Conservation (phyloP, 2,329 filamentous ascomycete species). For the Claviceps sp. region DNA sequence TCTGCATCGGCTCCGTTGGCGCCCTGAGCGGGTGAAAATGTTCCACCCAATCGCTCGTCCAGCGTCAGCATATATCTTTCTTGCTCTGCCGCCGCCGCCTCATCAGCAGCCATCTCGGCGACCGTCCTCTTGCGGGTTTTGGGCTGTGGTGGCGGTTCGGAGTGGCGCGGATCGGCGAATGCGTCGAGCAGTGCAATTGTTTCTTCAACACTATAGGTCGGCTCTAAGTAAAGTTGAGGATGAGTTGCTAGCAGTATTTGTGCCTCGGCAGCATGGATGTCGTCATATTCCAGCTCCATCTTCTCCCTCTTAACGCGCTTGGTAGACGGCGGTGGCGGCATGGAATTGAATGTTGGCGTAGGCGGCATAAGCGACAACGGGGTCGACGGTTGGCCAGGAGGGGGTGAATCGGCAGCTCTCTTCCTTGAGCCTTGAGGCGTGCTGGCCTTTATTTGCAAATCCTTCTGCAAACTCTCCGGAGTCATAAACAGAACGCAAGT, state of each 20-base stretch:
- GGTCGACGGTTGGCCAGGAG: constrained; percentile 52
- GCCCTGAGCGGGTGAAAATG: constrained; percentile 41
- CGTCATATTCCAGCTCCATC: constrained; percentile 63
- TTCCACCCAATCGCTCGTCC: constrained; percentile 66
- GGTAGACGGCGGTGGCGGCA: constrained; percentile 49
- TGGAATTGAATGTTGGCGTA: constrained; percentile 45
- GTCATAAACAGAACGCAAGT: constrained; percentile 83
- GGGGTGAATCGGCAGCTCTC: constrained; percentile 18
- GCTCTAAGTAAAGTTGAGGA: constrained; percentile 63
- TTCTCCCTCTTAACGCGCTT: constrained; percentile 58
- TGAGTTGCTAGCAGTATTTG: constrained; percentile 62
- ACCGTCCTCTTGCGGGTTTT: constrained; percentile 88
- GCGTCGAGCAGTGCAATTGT: constrained; percentile 58
- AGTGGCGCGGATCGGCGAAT: constrained; percentile 65
- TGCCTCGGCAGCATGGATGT: constrained; percentile 63
- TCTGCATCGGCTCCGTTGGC: constrained; percentile 54
- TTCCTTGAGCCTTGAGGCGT: constrained; percentile 45
- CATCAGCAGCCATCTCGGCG: constrained; percentile 88
- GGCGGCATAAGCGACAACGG: constrained; percentile 45
- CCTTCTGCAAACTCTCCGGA: constrained; percentile 56
- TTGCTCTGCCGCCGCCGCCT: constrained; percentile 76
- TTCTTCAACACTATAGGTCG: constrained; percentile 55
- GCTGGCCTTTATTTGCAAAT: constrained; percentile 62
- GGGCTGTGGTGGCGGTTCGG: constrained; percentile 62
- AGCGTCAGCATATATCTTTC: constrained; percentile 88